Conservation (phyloP, 495 filamentous ascomycete genomes). For the Aspergillus sclerotioniger region DNA sequence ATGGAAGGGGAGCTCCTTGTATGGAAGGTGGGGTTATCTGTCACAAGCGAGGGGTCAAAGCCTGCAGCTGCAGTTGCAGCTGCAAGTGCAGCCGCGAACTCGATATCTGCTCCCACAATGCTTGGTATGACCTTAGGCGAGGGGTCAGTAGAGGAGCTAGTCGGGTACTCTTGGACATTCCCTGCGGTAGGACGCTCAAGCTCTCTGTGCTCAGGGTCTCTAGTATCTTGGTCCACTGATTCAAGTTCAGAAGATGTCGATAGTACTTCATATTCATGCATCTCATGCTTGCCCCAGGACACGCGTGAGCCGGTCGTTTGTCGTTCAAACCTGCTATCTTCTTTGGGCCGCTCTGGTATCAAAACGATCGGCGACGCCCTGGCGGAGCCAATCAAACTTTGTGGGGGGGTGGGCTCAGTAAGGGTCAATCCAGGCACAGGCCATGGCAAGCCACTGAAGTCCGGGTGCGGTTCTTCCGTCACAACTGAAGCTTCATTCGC, state of each 20-base stretch:
- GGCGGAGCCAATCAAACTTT: slow-evolving; percentile 42
- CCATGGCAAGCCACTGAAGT: slow-evolving; percentile 43
- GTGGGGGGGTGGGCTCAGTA: slow-evolving; percentile 52
- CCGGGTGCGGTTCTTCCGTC: slow-evolving; percentile 29
- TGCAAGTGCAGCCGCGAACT: slow-evolving; percentile 68
- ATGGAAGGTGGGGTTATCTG: slow-evolving; percentile 61
- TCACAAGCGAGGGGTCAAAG: slow-evolving; percentile 69
- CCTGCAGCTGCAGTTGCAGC: slow-evolving; percentile 65
- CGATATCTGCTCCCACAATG: slow-evolving; percentile 53
- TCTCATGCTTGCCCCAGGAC: slow-evolving; percentile 61
- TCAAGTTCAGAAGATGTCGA: slow-evolving; percentile 50
- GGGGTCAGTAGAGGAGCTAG: slow-evolving; percentile 10
- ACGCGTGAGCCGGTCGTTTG: slow-evolving; percentile 50
- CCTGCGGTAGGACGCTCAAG: slow-evolving; percentile 14
- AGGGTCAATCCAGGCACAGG: slow-evolving; percentile 46
- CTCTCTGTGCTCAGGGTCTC: neutral
- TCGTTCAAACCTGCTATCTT: slow-evolving; percentile 25
- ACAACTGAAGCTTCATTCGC: slow-evolving; percentile 11
- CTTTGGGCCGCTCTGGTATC: slow-evolving; percentile 19
- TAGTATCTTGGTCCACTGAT: slow-evolving; percentile 29
- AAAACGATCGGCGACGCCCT: slow-evolving; percentile 33
- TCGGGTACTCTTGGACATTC: slow-evolving; percentile 18
- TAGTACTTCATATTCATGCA: slow-evolving; percentile 58
- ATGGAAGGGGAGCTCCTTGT: slow-evolving; percentile 63
- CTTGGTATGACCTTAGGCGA: slow-evolving; percentile 18